Percentiles rank a stretch among this genome's conserved stretches.
Evolutionary conservation across 257 asterid species (phyloP).

Genomic region (Craterostigma plantagineum): DNA sequence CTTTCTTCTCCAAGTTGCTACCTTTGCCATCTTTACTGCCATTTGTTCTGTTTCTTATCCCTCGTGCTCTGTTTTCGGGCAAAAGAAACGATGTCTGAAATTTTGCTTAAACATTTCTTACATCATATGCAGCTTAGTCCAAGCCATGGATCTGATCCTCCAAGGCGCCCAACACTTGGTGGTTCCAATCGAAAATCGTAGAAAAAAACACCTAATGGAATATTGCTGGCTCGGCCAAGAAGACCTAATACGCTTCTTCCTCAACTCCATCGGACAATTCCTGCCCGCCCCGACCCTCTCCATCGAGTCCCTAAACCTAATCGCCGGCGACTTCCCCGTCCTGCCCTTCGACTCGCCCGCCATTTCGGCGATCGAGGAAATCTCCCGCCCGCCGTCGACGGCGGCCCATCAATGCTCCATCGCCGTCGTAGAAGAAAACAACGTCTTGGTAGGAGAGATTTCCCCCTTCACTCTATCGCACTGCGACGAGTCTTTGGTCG

Average conservation of each 20-base stretch:
- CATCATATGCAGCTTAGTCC: constrained; percentile 3
- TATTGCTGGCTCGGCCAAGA: constrained; percentile 73
- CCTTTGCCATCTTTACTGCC: no score
- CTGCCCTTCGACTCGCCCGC: constrained; percentile 19
- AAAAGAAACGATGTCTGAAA: no score
- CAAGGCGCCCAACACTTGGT: constrained; percentile 1
- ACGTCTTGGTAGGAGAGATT: constrained; percentile 44
- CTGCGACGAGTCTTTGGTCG: constrained; percentile 43
- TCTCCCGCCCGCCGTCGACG: not conserved
- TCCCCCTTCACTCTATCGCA: constrained; percentile 50
- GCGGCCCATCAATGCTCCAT: constrained; percentile 37
- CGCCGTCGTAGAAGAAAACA: constrained; percentile 46
- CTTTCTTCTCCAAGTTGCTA: no score
- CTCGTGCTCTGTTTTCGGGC: no score
- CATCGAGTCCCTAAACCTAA: constrained; percentile 31
- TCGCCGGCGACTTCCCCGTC: constrained; percentile 17
- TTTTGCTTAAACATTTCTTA: no score
- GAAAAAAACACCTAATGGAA: constrained; percentile 7
- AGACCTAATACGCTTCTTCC: constrained; percentile 45
- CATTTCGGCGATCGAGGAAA: not conserved
- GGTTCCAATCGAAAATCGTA: not conserved
- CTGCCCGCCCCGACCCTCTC: constrained; percentile 45
- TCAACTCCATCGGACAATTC: constrained; percentile 47
- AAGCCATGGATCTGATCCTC: constrained; percentile 2
- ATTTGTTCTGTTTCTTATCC: no score